phyloP scores from a whole-genome alignment of 2,329 filamentous ascomycete genomes.

The Sordariomycetes sp. region DNA sequence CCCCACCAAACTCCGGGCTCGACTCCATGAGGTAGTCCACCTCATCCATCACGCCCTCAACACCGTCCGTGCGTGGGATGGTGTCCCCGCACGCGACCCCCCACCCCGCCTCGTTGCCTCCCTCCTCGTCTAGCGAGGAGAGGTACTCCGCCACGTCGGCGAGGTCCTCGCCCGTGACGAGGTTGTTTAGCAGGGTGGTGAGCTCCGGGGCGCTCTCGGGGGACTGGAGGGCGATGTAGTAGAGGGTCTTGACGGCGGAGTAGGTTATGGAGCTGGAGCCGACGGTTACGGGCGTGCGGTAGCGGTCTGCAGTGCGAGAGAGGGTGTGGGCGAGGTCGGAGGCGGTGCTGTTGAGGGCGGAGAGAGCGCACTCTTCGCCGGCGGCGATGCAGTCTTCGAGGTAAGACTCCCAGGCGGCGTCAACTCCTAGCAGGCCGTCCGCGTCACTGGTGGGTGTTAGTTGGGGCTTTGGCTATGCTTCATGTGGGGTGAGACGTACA shows the following conservation, averaged over 20 bases:
- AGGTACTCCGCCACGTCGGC: slow-evolving; percentile 25
- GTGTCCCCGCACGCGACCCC: slow-evolving; percentile 28
- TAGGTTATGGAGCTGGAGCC: slow-evolving; percentile 37
- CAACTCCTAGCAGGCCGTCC: slow-evolving; percentile 28
- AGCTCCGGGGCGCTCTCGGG: slow-evolving; percentile 27
- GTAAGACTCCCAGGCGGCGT: slow-evolving; percentile 41
- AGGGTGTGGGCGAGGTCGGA: slow-evolving; percentile 26
- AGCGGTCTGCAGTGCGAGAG: slow-evolving; percentile 25
- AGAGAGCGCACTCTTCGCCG: slow-evolving; percentile 32
- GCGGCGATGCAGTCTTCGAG: slow-evolving; percentile 41
- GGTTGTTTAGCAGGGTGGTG: slow-evolving; percentile 28
- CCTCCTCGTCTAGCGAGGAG: not conserved
- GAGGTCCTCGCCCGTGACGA: slow-evolving; percentile 31
- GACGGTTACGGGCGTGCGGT: slow-evolving; percentile 29
- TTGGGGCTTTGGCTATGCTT: not conserved
- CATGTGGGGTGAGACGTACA: not conserved
- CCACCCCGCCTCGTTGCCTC: slow-evolving; percentile 24
- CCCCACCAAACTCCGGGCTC: not conserved
- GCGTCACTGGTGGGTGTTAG: not conserved
- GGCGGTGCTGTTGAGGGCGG: slow-evolving; percentile 19
- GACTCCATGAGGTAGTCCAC: not conserved
- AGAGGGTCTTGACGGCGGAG: slow-evolving; percentile 31
- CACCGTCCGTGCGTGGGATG: slow-evolving; percentile 9
- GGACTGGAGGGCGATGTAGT: slow-evolving; percentile 33
- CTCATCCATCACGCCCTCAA: not conserved